These are phyloP conservation scores for Digitaria exilis DNA, from an alignment of 202 grass and related monocot genomes.

Conservation along the genomic window DNA sequence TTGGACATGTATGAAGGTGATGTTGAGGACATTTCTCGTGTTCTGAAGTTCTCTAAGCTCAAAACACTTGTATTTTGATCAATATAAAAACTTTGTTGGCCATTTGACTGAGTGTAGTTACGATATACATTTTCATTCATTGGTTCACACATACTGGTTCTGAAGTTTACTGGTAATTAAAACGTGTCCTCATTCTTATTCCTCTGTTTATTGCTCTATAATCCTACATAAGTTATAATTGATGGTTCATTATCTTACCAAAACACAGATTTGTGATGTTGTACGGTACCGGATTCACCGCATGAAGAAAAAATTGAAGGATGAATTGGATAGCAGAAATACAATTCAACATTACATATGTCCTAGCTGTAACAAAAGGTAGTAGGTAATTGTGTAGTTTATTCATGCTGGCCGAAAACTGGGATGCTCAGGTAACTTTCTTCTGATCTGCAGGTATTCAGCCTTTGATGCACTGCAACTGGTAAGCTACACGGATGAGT, in stretches of 20 bases:
- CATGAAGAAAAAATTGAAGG: conserved; percentile 96
- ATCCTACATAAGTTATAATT: conserved; percentile 20
- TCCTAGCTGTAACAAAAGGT: conserved; percentile 86
- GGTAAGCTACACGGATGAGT: conserved; percentile 73
- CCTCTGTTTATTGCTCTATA: conserved; percentile 1
- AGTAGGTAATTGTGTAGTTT: conserved; percentile 23
- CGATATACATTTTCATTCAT: conserved; percentile 5
- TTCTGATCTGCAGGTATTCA: conserved; percentile 67
- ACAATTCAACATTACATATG: conserved; percentile 92
- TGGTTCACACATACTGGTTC: background rate
- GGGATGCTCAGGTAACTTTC: background rate
- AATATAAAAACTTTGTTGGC: background rate
- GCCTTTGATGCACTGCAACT: conserved; percentile 89
- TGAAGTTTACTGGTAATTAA: conserved; percentile 6
- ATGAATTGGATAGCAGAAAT: conserved; percentile 96
- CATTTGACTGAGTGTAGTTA: background rate
- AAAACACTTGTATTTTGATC: background rate
- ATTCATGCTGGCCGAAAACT: conserved; percentile 25
- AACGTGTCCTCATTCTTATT: conserved; percentile 21
- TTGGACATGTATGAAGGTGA: background rate
- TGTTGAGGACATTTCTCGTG: background rate
- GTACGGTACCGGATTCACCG: conserved; percentile 88
- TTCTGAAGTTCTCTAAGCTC: background rate
- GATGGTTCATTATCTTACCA: conserved; percentile 25
- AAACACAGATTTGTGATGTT: conserved; percentile 84